phyloP scores from a whole-genome alignment of 2,329 filamentous ascomycete genomes.

The Chrysosporium queenslandicum region DNA sequence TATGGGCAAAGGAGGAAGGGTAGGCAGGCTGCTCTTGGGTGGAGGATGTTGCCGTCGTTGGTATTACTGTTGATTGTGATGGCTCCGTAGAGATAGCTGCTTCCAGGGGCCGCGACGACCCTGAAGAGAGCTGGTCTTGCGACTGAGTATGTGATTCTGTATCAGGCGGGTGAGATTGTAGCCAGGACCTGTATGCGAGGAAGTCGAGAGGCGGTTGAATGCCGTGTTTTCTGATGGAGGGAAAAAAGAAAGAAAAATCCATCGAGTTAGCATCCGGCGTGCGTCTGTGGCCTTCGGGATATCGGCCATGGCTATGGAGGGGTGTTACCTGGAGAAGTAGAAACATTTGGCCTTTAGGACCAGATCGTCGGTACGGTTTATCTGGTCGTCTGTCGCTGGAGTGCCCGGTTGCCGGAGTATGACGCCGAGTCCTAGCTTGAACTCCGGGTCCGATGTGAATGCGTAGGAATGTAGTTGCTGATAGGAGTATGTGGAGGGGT shows the following conservation, averaged over 20 bases:
- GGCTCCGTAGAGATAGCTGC: not conserved
- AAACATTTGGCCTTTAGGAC: constrained; percentile 41
- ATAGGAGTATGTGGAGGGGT: constrained; percentile 20
- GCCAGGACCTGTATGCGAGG: constrained; percentile 12
- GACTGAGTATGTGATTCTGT: not conserved
- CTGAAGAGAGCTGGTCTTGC: not conserved
- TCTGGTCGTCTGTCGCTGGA: constrained; percentile 32
- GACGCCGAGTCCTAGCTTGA: constrained; percentile 38
- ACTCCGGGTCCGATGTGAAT: constrained; percentile 36
- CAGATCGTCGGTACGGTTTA: constrained; percentile 33
- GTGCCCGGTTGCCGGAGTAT: constrained; percentile 37
- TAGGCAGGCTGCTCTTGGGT: constrained; percentile 53
- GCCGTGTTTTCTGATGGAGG: constrained; percentile 20
- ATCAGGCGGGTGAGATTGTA: not conserved
- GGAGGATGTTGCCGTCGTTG: not conserved
- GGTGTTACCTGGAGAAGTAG: constrained; percentile 38
- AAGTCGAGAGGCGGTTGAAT: constrained; percentile 12
- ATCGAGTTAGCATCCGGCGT: no score
- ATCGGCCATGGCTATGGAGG: no score
- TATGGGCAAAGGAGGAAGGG: constrained; percentile 71
- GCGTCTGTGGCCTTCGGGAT: no score
- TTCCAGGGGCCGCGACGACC: not conserved
- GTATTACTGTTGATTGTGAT: not conserved
- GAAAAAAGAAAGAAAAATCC: constrained; percentile 22
- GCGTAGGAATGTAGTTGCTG: constrained; percentile 31